Percentiles rank a stretch among this genome's conserved stretches.
phyloP scores from a whole-genome alignment of 768 basidiomycete species.

The Mycena pura region DNA sequence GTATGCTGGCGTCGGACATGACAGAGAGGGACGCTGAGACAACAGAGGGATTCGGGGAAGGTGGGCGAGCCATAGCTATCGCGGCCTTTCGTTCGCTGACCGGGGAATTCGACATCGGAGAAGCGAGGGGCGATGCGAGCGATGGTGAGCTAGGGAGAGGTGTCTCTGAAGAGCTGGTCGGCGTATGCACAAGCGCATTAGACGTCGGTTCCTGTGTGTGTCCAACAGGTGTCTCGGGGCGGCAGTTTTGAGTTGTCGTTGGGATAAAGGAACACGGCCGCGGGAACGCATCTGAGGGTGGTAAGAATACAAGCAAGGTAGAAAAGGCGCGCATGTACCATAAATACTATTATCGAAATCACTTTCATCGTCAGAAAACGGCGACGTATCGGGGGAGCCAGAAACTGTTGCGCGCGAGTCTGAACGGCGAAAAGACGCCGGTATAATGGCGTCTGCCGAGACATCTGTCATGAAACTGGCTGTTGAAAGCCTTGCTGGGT shows the following conservation, averaged over 20 bases:
- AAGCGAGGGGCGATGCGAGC: constrained; percentile 30
- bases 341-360: constrained; percentile 40
- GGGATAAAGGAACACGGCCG: constrained; percentile 46
- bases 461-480: constrained; percentile 39
- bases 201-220: not conserved
- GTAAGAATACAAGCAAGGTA: not conserved
- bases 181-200: too few relatives aligned
- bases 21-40: constrained; percentile 8
- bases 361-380: constrained; percentile 38
- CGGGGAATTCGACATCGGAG: constrained; percentile 22
- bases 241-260: constrained; percentile 26
- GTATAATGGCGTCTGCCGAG: constrained; percentile 48
- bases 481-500: constrained; percentile 20
- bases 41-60: constrained; percentile 20
- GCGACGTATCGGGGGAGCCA: not conserved
- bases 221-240: constrained; percentile 17
- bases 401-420: constrained; percentile 10
- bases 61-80: constrained; percentile 12
- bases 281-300: constrained; percentile 47
- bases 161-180: not conserved
- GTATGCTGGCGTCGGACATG: constrained; percentile 22
- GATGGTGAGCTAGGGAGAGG: not conserved
- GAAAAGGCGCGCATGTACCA: constrained; percentile 35
- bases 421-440: constrained; percentile 21
- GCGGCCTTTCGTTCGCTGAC: constrained; percentile 9